These are phyloP conservation scores for Phytophthora vignae DNA, from an alignment of 352 stramenopile genomes.

Conservation along the genomic window DNA sequence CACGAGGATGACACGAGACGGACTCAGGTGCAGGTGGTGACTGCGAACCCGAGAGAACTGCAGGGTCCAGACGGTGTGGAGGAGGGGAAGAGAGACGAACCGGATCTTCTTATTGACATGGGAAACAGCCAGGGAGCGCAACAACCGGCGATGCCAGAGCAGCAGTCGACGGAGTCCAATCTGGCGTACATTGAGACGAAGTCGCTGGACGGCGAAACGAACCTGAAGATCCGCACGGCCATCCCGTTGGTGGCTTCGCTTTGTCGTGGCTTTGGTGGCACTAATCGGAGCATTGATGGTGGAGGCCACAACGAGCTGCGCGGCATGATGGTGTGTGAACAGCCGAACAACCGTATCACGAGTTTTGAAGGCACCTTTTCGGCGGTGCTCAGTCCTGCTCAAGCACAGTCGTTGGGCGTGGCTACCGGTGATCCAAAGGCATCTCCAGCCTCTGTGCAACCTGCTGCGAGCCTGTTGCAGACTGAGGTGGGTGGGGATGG, in stretches of 20 bases:
- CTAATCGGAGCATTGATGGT: conserved; percentile 16
- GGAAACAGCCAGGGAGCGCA: conserved; percentile 3
- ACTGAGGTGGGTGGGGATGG: conserved; percentile 46
- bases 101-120: not conserved
- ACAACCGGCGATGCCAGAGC: not conserved
- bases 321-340: conserved; percentile 74
- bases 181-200: conserved; percentile 89
- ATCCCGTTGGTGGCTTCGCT: conserved; percentile 62
- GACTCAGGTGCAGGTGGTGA: conserved; percentile 6
- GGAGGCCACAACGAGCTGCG: conserved; percentile 53
- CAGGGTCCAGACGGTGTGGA: conserved; percentile 19
- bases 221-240: conserved; percentile 83
- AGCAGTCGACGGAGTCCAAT: conserved; percentile 38
- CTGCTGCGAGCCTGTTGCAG: conserved; percentile 29
- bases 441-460: conserved; percentile 1
- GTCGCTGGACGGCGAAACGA: conserved; percentile 86
- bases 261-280: conserved; percentile 25
- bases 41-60: conserved; percentile 2
- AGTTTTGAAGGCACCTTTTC: conserved; percentile 85
- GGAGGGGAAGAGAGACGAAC: conserved; percentile 13
- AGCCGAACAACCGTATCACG: conserved; percentile 87
- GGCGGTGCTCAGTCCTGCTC: conserved; percentile 39
- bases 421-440: conserved; percentile 10
- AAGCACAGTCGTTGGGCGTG: conserved; percentile 53
- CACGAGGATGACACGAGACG: conserved; percentile 41